Evolutionary conservation across 805 yeast species (phyloP).

Genomic region (Yarrowia keelungensis): DNA sequence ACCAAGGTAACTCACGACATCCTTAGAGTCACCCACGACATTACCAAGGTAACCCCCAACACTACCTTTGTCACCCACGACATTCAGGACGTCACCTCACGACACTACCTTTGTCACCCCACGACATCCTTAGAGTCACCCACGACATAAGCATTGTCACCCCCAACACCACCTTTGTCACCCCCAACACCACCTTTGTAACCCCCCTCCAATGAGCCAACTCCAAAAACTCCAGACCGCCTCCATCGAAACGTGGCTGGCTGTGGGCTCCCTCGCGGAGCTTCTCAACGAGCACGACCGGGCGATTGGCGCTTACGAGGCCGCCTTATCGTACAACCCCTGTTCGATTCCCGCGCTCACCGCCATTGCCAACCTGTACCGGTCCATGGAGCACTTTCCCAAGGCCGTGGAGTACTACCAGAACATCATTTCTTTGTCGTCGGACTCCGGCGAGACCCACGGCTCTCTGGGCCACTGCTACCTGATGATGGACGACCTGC

Average conservation of each 20-base stretch:
- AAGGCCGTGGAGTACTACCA: conserved; percentile 95
- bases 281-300: conserved; percentile 85
- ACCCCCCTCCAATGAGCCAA: not conserved
- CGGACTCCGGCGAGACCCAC: conserved; percentile 96
- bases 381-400: conserved; percentile 87
- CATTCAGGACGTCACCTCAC: not conserved
- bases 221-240: conserved; percentile 46
- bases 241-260: conserved; percentile 75
- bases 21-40: too few species aligned
- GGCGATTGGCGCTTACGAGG: conserved; percentile 87
- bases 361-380: conserved; percentile 84
- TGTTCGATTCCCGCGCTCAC: conserved; percentile 85
- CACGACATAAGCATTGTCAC: not conserved
- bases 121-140: not conserved
- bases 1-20: too few species aligned
- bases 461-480: conserved; percentile 94
- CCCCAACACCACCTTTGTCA: not conserved
- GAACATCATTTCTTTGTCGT: conserved; percentile 78
- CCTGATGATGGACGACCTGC: conserved; percentile 93
- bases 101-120: too few species aligned
- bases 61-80: too few species aligned
- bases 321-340: conserved; percentile 85
- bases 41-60: too few species aligned
- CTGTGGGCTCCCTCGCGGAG: conserved; percentile 89
- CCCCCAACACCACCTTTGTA: too few species aligned